Evolutionary conservation across 306 rosid genomes (phyloP), one percentile per base, ranked within the genome.

Genomic region (Lathyrus sativus): DNA sequence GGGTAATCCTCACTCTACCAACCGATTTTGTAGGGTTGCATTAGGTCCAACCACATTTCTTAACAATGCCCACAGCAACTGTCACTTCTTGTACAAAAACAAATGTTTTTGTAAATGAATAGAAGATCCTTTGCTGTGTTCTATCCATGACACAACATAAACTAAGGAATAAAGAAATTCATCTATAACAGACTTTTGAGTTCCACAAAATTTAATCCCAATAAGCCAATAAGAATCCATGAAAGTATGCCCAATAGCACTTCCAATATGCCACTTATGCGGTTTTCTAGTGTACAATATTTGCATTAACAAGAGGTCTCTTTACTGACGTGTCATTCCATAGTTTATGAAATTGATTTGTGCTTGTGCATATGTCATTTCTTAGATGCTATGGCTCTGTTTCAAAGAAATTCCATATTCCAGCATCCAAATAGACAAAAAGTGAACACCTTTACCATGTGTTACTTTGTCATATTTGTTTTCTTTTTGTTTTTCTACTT

Each of bases 341-440:
- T 60, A 60, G 39, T 68, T 17, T 60, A 60, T 28, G 48, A 46
- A 19, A 61, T 48, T 55, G 12, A 75, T 41, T 29, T 29, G 15
- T 53, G 53, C 66, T 29, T 29, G 15, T 51, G 53, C 66, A 39
- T 33, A 42, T 13, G 9, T 11, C 49, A 35, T 48, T 70, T 51
- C 35, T 41, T 6, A 11, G 15, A 15, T 50, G 70, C 33, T 38
- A 44, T 41, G 43, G 35, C 45, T 57, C 57, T 51, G 71, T 63
- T 73, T 17, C 46, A 17, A 28, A 14, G 56, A 44, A 63, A 63
- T 9, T 17, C 33, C 39, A 31, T 58, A 48, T 64, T 45, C 53
- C 45, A 55, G 65, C 7, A 29, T 38, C 56, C 81, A 65, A 46
- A 65, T 26, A 42, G 62, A 48, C 81, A 65, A 46, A 65, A 12